Conservation (phyloP, 257 asterid species). For the Nyctanthes arbortristis region DNA sequence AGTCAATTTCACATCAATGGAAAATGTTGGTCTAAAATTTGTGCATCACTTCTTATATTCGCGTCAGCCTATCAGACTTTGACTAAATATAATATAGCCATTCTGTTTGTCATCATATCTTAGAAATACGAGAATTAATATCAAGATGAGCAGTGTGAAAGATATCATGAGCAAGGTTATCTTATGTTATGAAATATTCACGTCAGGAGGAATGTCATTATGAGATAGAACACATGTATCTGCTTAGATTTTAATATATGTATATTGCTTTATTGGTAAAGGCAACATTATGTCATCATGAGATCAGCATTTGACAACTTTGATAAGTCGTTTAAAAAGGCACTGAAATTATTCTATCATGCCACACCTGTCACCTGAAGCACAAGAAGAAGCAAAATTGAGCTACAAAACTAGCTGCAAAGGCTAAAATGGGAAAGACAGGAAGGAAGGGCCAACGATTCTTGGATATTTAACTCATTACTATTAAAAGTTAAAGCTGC, state of each 20-base stretch:
- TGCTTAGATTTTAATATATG: too few relatives aligned
- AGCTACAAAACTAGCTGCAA: constrained; percentile 1
- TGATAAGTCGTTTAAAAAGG: not conserved
- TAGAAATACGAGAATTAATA: not conserved
- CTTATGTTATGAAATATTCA: not conserved
- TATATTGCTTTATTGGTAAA: too few relatives aligned
- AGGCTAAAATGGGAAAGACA: not conserved
- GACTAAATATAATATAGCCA: not conserved
- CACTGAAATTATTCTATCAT: constrained; percentile 1
- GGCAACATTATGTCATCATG: too few relatives aligned
- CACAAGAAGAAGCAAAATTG: not conserved
- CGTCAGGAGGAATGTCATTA: not conserved
- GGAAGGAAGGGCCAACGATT: not conserved
- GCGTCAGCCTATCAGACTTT: too few relatives aligned
- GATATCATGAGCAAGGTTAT: not conserved
- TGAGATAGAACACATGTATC: not conserved
- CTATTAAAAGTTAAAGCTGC: not conserved
- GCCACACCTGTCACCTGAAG: not conserved
- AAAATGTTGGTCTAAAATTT: not conserved
- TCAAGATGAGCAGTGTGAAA: not conserved
- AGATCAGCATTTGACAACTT: not conserved
- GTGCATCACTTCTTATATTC: too few relatives aligned
- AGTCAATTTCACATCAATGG: not conserved
- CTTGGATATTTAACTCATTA: constrained; percentile 4
- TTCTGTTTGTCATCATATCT: not conserved